Evolutionary conservation across 2,329 filamentous ascomycete species (phyloP).

Genomic region (Ophiostoma piceae): DNA sequence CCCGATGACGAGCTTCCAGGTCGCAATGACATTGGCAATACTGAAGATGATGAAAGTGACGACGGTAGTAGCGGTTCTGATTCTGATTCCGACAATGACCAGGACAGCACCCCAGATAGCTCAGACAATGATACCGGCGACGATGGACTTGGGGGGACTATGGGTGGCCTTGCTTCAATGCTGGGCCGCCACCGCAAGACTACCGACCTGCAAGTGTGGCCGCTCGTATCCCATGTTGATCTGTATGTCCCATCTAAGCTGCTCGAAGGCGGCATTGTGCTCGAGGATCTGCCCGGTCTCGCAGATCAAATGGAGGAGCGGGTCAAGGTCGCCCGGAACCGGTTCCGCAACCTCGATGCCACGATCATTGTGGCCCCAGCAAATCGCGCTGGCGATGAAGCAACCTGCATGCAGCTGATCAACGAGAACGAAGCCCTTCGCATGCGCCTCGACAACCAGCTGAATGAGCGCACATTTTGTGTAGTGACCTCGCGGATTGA

Average conservation of each 20-base stretch:
- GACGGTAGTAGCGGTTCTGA: not conserved
- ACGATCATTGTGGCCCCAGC: conserved; percentile 32
- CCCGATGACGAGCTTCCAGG: not conserved
- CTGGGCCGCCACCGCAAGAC: not conserved
- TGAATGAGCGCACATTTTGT: conserved; percentile 29
- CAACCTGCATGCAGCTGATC: conserved; percentile 29
- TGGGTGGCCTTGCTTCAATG: not conserved
- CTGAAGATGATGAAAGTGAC: not conserved
- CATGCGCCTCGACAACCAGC: conserved; percentile 32
- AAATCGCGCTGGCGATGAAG: conserved; percentile 32
- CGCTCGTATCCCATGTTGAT: conserved; percentile 35
- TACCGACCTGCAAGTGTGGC: conserved; percentile 32
- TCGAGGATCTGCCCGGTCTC: conserved; percentile 51
- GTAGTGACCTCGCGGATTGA: conserved; percentile 34
- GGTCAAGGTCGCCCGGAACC: conserved; percentile 27
- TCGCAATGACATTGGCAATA: not conserved
- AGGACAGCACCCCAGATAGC: not conserved
- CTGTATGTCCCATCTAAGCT: conserved; percentile 44
- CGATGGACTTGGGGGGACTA: not conserved
- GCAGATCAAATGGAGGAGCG: conserved; percentile 38
- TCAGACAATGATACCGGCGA: not conserved
- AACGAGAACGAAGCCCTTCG: conserved; percentile 29
- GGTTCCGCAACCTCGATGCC: conserved; percentile 28
- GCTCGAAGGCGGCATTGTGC: conserved; percentile 44
- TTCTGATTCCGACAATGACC: not conserved